phyloP scores from a whole-genome alignment of 1,284 basidiomycete genomes.

The Cryptococcus floricola region DNA sequence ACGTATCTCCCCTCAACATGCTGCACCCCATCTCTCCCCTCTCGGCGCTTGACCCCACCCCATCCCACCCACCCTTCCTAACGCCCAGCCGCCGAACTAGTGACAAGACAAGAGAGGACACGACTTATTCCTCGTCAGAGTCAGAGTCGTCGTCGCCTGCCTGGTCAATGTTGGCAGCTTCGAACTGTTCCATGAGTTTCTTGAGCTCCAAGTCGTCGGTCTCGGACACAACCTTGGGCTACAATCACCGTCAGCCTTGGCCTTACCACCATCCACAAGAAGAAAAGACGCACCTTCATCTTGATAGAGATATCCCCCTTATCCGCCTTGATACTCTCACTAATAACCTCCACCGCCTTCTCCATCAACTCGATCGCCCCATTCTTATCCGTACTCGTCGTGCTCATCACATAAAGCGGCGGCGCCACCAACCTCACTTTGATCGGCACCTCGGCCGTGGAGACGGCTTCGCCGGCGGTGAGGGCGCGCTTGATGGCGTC shows the following conservation, averaged over 20 bases:
- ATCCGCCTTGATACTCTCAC: slow-evolving; percentile 72
- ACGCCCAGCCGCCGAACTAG: no score
- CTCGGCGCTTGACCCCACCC: neutral
- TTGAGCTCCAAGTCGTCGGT: slow-evolving; percentile 93
- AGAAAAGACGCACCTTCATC: slow-evolving; percentile 73
- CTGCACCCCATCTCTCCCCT: no score
- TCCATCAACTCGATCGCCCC: slow-evolving; percentile 91
- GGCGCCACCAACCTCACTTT: slow-evolving; percentile 97
- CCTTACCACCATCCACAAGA: neutral
- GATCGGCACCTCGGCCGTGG: slow-evolving; percentile 88
- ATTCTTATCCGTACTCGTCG: slow-evolving; percentile 94
- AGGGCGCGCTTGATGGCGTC: slow-evolving; percentile 94
- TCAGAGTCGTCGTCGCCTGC: slow-evolving; percentile 73
- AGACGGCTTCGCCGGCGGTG: slow-evolving; percentile 77
- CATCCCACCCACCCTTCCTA: neutral
- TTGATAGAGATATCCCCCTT: slow-evolving; percentile 87
- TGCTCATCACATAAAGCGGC: slow-evolving; percentile 91
- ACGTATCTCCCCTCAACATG: no score
- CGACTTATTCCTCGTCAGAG: slow-evolving; percentile 41
- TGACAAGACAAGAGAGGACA: neutral
- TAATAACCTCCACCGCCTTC: slow-evolving; percentile 87
- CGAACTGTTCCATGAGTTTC: slow-evolving; percentile 87
- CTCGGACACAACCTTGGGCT: slow-evolving; percentile 97
- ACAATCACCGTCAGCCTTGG: slow-evolving; percentile 1
- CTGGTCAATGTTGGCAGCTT: slow-evolving; percentile 86